Conservation (phyloP, 2,329 filamentous ascomycete species). For the Cercospora sp. region DNA sequence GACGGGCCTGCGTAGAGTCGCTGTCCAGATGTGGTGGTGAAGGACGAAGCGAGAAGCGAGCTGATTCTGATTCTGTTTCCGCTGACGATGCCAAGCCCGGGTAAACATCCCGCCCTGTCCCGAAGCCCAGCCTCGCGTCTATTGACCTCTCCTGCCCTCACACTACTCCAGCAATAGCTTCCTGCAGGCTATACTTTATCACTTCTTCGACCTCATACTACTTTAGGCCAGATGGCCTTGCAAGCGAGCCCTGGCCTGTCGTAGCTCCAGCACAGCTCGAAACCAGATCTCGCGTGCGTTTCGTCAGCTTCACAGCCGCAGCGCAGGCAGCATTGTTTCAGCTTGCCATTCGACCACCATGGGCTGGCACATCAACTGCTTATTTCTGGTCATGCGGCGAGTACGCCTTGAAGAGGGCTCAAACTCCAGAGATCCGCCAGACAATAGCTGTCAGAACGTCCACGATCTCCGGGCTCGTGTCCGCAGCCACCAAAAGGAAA, state of each 20-base stretch:
- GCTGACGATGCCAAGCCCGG: not conserved
- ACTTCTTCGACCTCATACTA: not conserved
- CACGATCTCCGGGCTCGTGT: not conserved
- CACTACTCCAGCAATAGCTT: not conserved
- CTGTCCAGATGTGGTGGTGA: not conserved
- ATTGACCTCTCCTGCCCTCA: not conserved
- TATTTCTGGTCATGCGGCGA: not conserved
- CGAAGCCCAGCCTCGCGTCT: not conserved
- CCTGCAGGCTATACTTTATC: not conserved
- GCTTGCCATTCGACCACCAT: not conserved
- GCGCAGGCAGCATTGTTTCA: not conserved
- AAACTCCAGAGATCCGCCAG: not conserved
- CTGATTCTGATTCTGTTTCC: not conserved
- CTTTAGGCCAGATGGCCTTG: not conserved
- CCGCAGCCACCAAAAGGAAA: not conserved
- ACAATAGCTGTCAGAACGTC: not conserved
- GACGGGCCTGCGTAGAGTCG: not conserved
- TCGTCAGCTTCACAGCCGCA: slow-evolving; percentile 3
- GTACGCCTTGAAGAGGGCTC: not conserved
- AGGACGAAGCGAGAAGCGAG: too few relatives aligned
- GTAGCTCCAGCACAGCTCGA: not conserved
- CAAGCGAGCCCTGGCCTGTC: not conserved
- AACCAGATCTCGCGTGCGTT: not conserved
- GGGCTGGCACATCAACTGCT: not conserved
- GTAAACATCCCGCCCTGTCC: not conserved